Evolutionary conservation across 331 rosid genomes (phyloP).

Genomic region (Quercus tomentella): DNA sequence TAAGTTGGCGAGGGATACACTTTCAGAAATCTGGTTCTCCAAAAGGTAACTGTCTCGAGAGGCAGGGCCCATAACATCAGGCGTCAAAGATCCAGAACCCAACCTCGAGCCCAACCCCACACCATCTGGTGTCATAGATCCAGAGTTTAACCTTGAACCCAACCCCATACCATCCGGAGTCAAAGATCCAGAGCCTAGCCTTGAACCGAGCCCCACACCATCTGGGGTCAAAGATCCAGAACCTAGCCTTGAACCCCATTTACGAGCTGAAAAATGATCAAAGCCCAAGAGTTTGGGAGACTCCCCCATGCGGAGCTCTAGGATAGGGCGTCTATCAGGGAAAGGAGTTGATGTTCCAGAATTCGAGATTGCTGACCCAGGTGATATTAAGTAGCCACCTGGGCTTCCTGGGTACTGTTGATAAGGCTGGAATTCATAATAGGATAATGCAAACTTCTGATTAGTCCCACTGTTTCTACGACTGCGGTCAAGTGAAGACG

Average conservation of each 20-base stretch:
- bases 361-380: slow-evolving; percentile 88
- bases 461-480: slow-evolving; percentile 47
- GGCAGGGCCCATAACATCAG: slow-evolving; percentile 57
- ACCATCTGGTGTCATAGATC: slow-evolving; percentile 76
- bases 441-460: slow-evolving; percentile 70
- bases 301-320: slow-evolving; percentile 74
- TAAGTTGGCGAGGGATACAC: slow-evolving; percentile 56
- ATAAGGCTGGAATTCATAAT: slow-evolving; percentile 81
- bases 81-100: slow-evolving; percentile 81
- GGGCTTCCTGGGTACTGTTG: slow-evolving; percentile 92
- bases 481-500: slow-evolving; percentile 70
- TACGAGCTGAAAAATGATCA: slow-evolving; percentile 68
- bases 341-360: slow-evolving; percentile 94
- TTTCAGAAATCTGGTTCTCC: slow-evolving; percentile 51
- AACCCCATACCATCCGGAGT: slow-evolving; percentile 80
- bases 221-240: slow-evolving; percentile 97
- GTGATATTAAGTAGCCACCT: slow-evolving; percentile 82
- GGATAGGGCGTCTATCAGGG: slow-evolving; percentile 67
- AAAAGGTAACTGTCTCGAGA: slow-evolving; percentile 26
- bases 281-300: slow-evolving; percentile 70
- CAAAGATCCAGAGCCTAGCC: slow-evolving; percentile 87
- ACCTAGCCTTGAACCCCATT: slow-evolving; percentile 84
- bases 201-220: slow-evolving; percentile 80
- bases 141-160: slow-evolving; percentile 77
- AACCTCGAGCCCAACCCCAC: slow-evolving; percentile 63